A percentile compares a stretch with the other conserved stretches of the same genome.
Evolutionary conservation across 1,284 basidiomycete genomes (phyloP).

Genomic region (Veloporphyrellus conicus): DNA sequence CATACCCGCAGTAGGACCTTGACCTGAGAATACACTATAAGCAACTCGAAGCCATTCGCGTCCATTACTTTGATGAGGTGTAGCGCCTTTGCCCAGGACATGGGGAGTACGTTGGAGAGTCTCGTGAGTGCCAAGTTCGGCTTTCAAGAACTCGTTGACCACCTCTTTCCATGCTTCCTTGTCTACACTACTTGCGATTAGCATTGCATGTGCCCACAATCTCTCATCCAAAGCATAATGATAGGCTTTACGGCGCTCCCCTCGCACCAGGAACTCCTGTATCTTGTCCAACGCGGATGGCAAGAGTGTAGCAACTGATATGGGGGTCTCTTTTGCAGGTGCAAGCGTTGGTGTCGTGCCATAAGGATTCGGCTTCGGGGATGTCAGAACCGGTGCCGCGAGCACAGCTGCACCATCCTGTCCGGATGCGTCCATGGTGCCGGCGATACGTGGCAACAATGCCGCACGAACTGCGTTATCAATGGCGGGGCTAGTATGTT

Average conservation of each 20-base stretch:
- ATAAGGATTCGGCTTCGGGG: conserved; percentile 20
- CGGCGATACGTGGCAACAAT: conserved; percentile 56
- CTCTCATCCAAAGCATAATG: conserved; percentile 83
- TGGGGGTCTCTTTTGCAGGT: conserved; percentile 37
- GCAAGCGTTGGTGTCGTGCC: conserved; percentile 19
- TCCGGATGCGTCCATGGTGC: conserved; percentile 17
- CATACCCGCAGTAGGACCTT: conserved; percentile 69
- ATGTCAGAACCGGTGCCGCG: conserved; percentile 15
- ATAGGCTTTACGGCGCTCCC: conserved; percentile 84
- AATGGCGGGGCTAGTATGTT: conserved; percentile 54
- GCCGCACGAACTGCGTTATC: conserved; percentile 64
- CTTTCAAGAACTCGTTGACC: conserved; percentile 79
- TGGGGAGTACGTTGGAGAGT: conserved; percentile 16
- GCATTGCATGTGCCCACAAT: conserved; percentile 94
- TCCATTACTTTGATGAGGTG: conserved; percentile 39
- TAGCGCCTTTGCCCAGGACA: conserved; percentile 14
- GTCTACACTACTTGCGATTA: conserved; percentile 91
- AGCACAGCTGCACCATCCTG: conserved; percentile 22
- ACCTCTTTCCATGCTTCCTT: conserved; percentile 92
- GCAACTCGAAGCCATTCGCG: conserved; percentile 75
- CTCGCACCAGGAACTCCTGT: conserved; percentile 72
- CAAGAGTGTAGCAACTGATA: conserved; percentile 50
- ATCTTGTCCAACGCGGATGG: conserved; percentile 72
- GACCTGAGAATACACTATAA: conserved; percentile 85
- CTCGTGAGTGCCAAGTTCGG: conserved; percentile 62